Base-by-base conservation (phyloP, 2,329 filamentous ascomycete genomes). In the Cytospora piceae region DNA sequence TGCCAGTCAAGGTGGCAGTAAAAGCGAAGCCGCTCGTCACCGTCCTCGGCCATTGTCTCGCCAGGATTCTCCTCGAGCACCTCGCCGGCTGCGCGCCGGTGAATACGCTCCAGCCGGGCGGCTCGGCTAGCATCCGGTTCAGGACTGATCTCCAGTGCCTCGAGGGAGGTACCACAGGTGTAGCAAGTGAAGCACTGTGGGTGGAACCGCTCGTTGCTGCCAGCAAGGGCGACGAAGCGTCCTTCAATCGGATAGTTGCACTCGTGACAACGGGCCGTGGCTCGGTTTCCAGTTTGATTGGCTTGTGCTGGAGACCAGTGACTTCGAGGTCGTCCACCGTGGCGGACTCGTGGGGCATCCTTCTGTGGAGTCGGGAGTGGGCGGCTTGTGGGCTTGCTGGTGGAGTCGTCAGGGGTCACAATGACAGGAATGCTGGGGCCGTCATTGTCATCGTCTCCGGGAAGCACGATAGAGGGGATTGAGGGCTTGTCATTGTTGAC, bases 1-100 rank as follows among this genome's bases (percentile, higher is more conserved):
- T 99, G 95, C 86, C 94, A 99, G 81, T 99, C 95, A n/a, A 99
- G 85, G 75, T 98, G 94, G 78, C 95, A 99, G 80, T 91, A 99
- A 84, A 98, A 98, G 14, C 94, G 88, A 55, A 92, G 79, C 14
- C 87, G 83, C 46, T 86, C 84, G 74, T 94, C 90, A 52, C 90
- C 89, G 71, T 94, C 91, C 69, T 92, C 89, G 3, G 83, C 83
- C 77, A 85, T 84, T 14, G 87, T 89, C 74, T 86, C 80, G 34
- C 85, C 86, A 2, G 87, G 87, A 59, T 84, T 80, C 66, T 91
- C 89, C 7, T 87, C 80, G 14, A 91, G 76, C 0, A 85, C 73
- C 70, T 89, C 84, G 29, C 86, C 87, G 0, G 78, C 78, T 0
- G 79, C 82, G 20, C 90, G 87, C 29, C 85, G 84, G 34, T 79